Percentiles rank a stretch among this genome's conserved stretches.
Evolutionary conservation across 768 basidiomycete genomes (phyloP).

Genomic region (Chiua virens): DNA sequence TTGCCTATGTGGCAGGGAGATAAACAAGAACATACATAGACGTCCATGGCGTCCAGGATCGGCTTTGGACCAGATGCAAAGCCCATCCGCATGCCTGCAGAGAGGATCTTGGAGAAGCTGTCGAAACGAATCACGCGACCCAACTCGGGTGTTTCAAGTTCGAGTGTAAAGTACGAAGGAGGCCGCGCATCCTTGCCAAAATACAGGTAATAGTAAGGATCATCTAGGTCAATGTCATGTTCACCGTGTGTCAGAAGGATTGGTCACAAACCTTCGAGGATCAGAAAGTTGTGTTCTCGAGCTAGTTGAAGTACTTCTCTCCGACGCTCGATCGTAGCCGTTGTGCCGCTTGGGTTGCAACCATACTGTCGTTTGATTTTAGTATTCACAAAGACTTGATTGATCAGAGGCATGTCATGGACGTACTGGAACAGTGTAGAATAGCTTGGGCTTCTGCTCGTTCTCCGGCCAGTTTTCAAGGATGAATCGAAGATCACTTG

Average conservation of each 20-base stretch:
- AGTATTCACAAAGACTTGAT: background rate
- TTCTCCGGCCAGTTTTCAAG: slow-evolving; percentile 73
- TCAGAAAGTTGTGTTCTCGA: slow-evolving; percentile 71
- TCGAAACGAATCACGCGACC: slow-evolving; percentile 89
- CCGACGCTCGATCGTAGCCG: slow-evolving; percentile 66
- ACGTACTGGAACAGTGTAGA: slow-evolving; percentile 79
- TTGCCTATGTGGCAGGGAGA: slow-evolving; percentile 11
- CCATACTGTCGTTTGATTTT: slow-evolving; percentile 57
- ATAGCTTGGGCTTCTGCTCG: slow-evolving; percentile 70
- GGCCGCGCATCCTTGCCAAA: slow-evolving; percentile 64
- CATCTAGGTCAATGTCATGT: slow-evolving; percentile 46
- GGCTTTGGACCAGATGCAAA: slow-evolving; percentile 74
- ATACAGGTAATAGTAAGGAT: slow-evolving; percentile 79
- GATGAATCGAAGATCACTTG: slow-evolving; percentile 56
- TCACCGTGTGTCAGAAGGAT: background rate
- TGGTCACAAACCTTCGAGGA: slow-evolving; percentile 68
- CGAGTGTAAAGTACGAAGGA: slow-evolving; percentile 81
- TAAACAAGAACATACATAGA: slow-evolving; percentile 49
- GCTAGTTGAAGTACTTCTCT: slow-evolving; percentile 72
- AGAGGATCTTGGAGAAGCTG: slow-evolving; percentile 82
- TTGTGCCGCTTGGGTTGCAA: slow-evolving; percentile 85
- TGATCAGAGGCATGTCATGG: slow-evolving; percentile 3
- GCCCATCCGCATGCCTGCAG: slow-evolving; percentile 79
- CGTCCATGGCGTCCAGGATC: slow-evolving; percentile 68
- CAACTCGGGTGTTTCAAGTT: slow-evolving; percentile 60